These are phyloP conservation scores for Ganoderma multipileum DNA, from an alignment of 1,284 basidiomycete genomes.

Conservation along the genomic window DNA sequence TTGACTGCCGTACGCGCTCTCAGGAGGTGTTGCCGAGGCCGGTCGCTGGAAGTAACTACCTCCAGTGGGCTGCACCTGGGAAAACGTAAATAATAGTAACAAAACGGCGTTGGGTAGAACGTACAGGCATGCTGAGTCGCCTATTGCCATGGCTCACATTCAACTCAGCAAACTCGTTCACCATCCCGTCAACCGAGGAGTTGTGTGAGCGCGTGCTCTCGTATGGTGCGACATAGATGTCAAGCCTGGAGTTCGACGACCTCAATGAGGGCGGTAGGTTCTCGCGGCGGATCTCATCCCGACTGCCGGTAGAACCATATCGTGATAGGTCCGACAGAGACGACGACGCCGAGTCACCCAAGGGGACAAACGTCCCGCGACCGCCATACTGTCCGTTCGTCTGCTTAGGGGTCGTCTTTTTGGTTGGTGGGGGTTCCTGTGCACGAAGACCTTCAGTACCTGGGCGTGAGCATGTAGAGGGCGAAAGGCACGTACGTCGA, in stretches of 20 bases:
- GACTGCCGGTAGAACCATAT: conserved; percentile 45
- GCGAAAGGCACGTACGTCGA: conserved; percentile 77
- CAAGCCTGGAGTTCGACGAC: conserved; percentile 63
- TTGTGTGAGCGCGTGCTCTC: conserved; percentile 44
- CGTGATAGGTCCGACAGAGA: conserved; percentile 42
- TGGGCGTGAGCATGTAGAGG: too few relatives aligned
- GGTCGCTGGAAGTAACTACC: conserved; percentile 46
- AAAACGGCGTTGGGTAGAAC: conserved; percentile 37
- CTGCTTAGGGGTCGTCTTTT: conserved; percentile 61
- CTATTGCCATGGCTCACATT: conserved; percentile 56
- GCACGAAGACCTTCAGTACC: neutral
- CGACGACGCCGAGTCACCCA: conserved; percentile 47
- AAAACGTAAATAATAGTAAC: too few relatives aligned
- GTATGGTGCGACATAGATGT: conserved; percentile 80
- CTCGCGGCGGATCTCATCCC: conserved; percentile 52
- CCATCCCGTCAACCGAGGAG: conserved; percentile 55
- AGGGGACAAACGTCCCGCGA: conserved; percentile 74
- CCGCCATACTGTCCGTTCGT: conserved; percentile 75
- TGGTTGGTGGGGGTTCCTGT: conserved; percentile 78
- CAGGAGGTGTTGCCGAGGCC: conserved; percentile 45
- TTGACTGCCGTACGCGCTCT: conserved; percentile 33
- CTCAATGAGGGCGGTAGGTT: conserved; percentile 64
- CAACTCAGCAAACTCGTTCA: conserved; percentile 72
- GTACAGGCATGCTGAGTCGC: conserved; percentile 70
- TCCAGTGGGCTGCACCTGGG: conserved; percentile 5